Conservation (phyloP, 306 rosid genomes). For the Quercus berberidifolia region DNA sequence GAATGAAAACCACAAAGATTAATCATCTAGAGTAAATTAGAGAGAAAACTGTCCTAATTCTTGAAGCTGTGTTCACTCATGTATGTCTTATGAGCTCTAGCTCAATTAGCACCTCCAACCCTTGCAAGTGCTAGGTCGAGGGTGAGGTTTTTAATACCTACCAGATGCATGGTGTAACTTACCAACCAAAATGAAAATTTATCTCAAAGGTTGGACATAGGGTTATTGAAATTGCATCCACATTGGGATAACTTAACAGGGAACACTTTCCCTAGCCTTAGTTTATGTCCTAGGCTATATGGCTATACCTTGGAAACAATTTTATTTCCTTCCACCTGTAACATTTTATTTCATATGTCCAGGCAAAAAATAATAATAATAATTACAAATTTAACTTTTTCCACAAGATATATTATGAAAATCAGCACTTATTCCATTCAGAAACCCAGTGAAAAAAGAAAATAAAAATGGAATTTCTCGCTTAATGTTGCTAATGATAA, state of each 20-base stretch:
- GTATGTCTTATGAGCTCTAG: too few relatives aligned
- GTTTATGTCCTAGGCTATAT: neutral
- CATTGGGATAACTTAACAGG: neutral
- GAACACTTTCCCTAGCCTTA: too few relatives aligned
- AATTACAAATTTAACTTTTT: neutral
- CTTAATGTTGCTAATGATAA: neutral
- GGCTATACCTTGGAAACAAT: neutral
- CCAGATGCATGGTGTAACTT: too few relatives aligned
- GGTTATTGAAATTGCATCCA: neutral
- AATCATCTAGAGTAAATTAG: too few relatives aligned
- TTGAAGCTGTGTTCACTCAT: too few relatives aligned
- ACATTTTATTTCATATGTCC: neutral
- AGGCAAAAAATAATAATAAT: neutral
- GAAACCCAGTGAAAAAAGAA: neutral
- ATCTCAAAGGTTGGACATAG: neutral
- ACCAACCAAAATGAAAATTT: neutral
- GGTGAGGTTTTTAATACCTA: too few relatives aligned
- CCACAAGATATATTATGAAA: neutral
- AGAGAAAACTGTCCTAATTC: too few relatives aligned
- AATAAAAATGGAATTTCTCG: neutral
- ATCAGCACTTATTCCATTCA: neutral
- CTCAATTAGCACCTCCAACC: too few relatives aligned
- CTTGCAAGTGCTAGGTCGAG: too few relatives aligned
- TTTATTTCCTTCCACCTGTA: neutral
- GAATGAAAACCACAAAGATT: too few relatives aligned